Conservation (phyloP, 179 eudicot species). For the Corrigiola litoralis region DNA sequence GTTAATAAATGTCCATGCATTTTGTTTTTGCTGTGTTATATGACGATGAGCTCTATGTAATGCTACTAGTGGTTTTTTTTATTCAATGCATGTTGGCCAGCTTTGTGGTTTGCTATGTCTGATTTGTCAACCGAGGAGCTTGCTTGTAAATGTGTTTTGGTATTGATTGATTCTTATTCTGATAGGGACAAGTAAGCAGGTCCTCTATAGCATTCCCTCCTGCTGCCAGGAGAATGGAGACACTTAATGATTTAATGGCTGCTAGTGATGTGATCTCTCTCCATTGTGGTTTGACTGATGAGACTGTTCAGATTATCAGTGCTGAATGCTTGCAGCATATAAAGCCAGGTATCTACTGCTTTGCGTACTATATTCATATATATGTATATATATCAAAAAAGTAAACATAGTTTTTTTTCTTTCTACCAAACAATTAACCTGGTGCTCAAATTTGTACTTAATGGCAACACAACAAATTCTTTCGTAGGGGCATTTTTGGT, state of each 20-base stretch:
- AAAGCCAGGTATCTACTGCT: constrained; percentile 62
- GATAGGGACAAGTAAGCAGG: constrained; percentile 48
- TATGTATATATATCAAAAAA: no score
- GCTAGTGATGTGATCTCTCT: constrained; percentile 96
- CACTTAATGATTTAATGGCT: constrained; percentile 93
- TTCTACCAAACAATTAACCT: neutral
- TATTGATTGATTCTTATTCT: neutral
- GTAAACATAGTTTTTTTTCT: no score
- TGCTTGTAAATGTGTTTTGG: constrained; percentile 16
- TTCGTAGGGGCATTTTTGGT: constrained; percentile 89
- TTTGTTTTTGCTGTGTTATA: no score
- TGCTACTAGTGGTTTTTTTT: no score
- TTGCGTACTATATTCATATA: neutral
- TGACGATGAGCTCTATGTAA: no score
- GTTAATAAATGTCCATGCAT: neutral
- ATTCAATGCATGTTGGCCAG: neutral
- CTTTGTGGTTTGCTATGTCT: neutral
- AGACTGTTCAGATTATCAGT: constrained; percentile 82
- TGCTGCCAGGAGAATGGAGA: constrained; percentile 98
- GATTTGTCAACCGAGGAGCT: neutral
- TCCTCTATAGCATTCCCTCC: constrained; percentile 59
- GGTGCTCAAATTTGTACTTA: neutral
- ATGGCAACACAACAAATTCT: constrained; percentile 6
- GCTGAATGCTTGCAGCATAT: constrained; percentile 86
- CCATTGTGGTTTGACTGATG: constrained; percentile 87